Evolutionary conservation across 306 rosid species (phyloP), one percentile per base, ranked within the genome.

Genomic region (Sophora flavescens): DNA sequence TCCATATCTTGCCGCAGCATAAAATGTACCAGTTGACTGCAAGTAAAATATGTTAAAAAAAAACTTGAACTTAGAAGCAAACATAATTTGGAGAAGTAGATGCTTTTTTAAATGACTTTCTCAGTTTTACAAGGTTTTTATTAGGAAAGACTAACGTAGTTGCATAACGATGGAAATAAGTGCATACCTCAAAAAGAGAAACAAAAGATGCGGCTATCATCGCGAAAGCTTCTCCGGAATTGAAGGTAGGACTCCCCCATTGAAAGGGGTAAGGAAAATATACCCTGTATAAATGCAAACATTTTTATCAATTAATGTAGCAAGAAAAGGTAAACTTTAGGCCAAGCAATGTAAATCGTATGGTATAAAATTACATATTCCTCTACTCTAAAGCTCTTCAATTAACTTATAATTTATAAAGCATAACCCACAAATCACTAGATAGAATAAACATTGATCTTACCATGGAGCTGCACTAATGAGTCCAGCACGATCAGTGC

Each of bases 211-310:
- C 96, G 26, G 93, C 91, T 82, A 87, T 89, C 97, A 91, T 90
- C 22, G 98, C 88, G 75, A 88, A 83, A 80, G 93, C 88, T 83
- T 93, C 97, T 28, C 90, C 89, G 0, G 75, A 81, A 83, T 91
- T 84, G 78, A 93, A 91, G 60, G 93, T 93, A 10, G 97, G 98
- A 77, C 79, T 83, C 12, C 98, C 96, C 96, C 96, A 93, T 84
- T 91, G 96, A 84, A 93, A 93, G 13, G 98, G 97, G 47, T 83
- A 86, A 38, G 97, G 98, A 74, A 91, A 53, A 77, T 83, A 83
- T 36, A 91, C 35, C 98, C 98, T 93, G 89, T 75, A 81, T 61
- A 64, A 32, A 70, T 16, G 30, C 56, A 63, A 9, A 76, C 63
- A 30, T 59, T 18, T 47, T 64, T 9, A 39, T 41, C 17, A 76